A percentile compares a stretch with the other conserved stretches of the same genome.
Conservation (phyloP, 345 rosid species). For the Acer yangbiense region DNA sequence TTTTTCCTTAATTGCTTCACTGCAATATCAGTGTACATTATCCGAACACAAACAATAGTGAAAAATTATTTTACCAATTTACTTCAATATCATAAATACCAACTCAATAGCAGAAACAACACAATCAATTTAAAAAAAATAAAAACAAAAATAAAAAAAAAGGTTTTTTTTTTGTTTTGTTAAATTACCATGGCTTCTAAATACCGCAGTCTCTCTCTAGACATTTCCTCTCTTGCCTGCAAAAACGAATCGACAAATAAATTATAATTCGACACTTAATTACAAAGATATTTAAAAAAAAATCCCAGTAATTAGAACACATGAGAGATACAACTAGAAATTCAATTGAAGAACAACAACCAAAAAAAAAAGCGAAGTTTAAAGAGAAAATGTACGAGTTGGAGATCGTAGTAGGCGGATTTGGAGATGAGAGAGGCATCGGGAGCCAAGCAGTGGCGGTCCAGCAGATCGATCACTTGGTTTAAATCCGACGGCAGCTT, state of each 20-base stretch:
- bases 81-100: background rate
- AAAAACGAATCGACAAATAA: constrained; percentile 10
- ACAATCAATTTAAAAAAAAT: background rate
- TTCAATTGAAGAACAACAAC: background rate
- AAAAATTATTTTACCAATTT: background rate
- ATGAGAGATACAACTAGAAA: background rate
- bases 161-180: background rate
- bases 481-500: constrained; percentile 75
- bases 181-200: constrained; percentile 86
- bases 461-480: constrained; percentile 89
- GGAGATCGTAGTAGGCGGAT: constrained; percentile 83
- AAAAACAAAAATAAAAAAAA: background rate
- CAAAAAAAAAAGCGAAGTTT: constrained; percentile 1
- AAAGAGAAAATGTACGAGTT: constrained; percentile 54
- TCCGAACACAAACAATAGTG: background rate
- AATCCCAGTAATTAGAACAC: background rate
- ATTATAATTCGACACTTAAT: background rate
- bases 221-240: constrained; percentile 98
- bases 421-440: constrained; percentile 96
- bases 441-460: constrained; percentile 94
- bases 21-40: too few relatives aligned
- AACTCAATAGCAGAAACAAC: background rate
- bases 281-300: too few relatives aligned
- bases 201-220: constrained; percentile 81
- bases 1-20: too few relatives aligned